Base-by-base conservation (phyloP, 2,329 filamentous ascomycete genomes). In the Endoconidiophora laricicola region DNA sequence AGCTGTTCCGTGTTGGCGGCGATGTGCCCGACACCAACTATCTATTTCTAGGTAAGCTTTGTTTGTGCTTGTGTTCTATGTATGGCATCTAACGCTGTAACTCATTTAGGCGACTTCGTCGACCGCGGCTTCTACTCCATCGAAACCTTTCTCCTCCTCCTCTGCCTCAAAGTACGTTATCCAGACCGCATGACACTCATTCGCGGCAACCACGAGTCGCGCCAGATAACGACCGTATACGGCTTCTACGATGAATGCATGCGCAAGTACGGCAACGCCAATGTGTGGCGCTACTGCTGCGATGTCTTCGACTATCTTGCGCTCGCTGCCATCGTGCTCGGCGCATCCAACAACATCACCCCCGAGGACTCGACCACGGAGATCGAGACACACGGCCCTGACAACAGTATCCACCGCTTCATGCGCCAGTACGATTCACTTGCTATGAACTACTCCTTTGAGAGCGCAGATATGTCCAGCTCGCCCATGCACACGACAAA, bases 161-260 rank as follows among this genome's bases (percentile, higher is more conserved):
- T 98, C 48, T 94, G 87, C 62, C 79, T 96, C 59, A 96, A 96
- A 73, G 90, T 96, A 54, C 83, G 90, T 63, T 96, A 96, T 62
- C 91, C 90, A 48, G 87, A 96, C 65, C 86, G 91, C 58, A 95
- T 96, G 70, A 96, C 91, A 3, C 75, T 96, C 40, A 94, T 96
- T 60, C 78, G 90, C 56, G 90, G 90, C 56, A 94, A 94, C 63
- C 87, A 94, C 69, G 90, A 96, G 66, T 95, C 88, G 42, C 79
- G 90, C 53, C 90, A 96, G 65, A 96, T 96, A 57, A 96, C 90
- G 20, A 94, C 86, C 4, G 90, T 96, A 12, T 96, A 96, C 63
- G 90, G 90, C 55, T 96, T 96, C 69, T 96, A 96, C 69, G 90
- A 96, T 61, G 90, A 96, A 68, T 96, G 90, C 60, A 72, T 95